These are phyloP conservation scores for Rusavskia elegans DNA, from an alignment of 495 filamentous ascomycete genomes.

Conservation along the genomic window DNA sequence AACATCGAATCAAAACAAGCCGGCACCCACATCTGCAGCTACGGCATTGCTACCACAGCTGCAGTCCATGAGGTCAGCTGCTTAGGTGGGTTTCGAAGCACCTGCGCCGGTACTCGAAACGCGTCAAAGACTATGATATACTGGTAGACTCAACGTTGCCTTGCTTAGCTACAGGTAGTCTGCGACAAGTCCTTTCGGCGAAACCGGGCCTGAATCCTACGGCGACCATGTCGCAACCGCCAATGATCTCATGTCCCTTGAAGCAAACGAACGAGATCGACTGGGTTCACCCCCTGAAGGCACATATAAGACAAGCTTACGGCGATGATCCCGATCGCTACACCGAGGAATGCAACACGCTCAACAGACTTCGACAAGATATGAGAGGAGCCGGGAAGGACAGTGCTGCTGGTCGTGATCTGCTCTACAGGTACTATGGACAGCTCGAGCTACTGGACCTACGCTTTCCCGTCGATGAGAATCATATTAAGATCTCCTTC, in stretches of 20 bases:
- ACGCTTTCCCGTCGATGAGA: slow-evolving; percentile 92
- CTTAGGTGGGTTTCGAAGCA: too few relatives aligned
- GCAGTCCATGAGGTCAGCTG: too few relatives aligned
- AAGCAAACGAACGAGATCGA: slow-evolving; percentile 99
- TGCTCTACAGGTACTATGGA: slow-evolving; percentile 94
- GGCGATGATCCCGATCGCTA: slow-evolving; percentile 94
- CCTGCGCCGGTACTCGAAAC: too few relatives aligned
- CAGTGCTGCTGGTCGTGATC: slow-evolving; percentile 81
- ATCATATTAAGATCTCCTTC: slow-evolving; percentile 96
- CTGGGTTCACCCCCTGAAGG: slow-evolving; percentile 87
- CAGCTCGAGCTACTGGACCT: slow-evolving; percentile 90
- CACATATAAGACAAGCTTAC: slow-evolving; percentile 84
- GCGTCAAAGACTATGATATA: too few relatives aligned
- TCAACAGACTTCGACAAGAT: slow-evolving; percentile 95
- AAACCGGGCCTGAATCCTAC: not conserved
- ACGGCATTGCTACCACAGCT: too few relatives aligned
- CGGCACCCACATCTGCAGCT: too few relatives aligned
- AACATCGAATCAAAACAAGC: too few relatives aligned
- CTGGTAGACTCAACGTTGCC: too few relatives aligned
- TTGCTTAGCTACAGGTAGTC: too few relatives aligned
- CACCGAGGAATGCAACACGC: slow-evolving; percentile 79
- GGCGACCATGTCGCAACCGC: slow-evolving; percentile 50
- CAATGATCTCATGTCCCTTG: slow-evolving; percentile 83
- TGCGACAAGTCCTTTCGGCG: not conserved
- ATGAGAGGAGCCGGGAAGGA: slow-evolving; percentile 97